phyloP scores from a whole-genome alignment of 2,329 filamentous ascomycete genomes.

The Arthrobotrys sphaeroides region DNA sequence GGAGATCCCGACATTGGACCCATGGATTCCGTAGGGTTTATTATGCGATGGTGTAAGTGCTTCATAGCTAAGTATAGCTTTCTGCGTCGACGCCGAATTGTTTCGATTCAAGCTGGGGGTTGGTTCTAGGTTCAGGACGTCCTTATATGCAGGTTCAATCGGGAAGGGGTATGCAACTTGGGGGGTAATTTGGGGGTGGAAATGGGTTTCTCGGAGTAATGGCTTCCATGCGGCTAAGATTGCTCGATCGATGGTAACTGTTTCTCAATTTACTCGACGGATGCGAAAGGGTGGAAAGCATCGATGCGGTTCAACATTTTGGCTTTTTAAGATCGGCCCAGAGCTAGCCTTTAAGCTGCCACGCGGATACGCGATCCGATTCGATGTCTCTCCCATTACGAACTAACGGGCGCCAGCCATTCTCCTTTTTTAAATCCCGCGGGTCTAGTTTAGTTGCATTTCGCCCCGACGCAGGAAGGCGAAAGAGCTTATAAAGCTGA shows the following conservation, averaged over 20 bases:
- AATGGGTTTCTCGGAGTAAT: background rate
- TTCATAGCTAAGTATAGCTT: background rate
- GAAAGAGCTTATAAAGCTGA: background rate
- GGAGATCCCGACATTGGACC: conserved; percentile 11
- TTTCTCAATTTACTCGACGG: conserved; percentile 3
- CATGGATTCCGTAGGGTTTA: conserved; percentile 6
- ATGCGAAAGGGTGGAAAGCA: background rate
- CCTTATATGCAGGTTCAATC: conserved; percentile 17
- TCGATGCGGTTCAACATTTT: background rate
- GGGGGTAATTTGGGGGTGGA: no score
- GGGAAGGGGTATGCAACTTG: background rate
- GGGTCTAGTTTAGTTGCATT: conserved; percentile 3
- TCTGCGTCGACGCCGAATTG: background rate
- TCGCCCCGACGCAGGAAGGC: conserved; percentile 18
- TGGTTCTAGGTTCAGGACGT: background rate
- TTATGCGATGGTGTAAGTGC: conserved; percentile 4
- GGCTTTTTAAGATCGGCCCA: background rate
- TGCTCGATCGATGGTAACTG: background rate
- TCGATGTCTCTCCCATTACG: background rate
- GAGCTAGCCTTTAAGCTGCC: background rate
- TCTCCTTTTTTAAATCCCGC: conserved; percentile 23
- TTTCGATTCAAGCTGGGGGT: background rate
- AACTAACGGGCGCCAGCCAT: conserved; percentile 41
- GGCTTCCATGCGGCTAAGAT: conserved; percentile 11
- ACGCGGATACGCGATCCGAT: conserved; percentile 8